These are phyloP conservation scores for Amphirosellinia nigrospora DNA, from an alignment of 495 filamentous ascomycete species.

Conservation along the genomic window DNA sequence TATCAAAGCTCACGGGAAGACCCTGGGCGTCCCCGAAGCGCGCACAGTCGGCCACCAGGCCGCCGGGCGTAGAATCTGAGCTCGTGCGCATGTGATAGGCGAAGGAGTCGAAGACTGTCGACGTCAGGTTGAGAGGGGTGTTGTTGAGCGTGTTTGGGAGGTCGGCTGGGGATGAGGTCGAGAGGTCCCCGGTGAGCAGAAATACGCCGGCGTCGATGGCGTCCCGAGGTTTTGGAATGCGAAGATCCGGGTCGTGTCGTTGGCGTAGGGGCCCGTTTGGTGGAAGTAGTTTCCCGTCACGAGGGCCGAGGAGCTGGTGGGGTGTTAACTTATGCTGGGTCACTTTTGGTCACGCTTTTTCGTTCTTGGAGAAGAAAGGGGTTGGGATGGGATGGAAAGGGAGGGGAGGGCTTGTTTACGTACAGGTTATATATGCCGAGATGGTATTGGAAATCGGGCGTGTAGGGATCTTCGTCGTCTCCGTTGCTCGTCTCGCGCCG, in stretches of 20 bases:
- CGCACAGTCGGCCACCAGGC: not conserved
- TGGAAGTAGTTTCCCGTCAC: constrained; percentile 28
- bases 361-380: too few relatives aligned
- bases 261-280: constrained; percentile 21
- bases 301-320: constrained; percentile 24
- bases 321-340: not conserved
- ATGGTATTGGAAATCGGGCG: constrained; percentile 28
- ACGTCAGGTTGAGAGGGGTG: not conserved
- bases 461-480: not conserved
- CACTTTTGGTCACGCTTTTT: too few relatives aligned
- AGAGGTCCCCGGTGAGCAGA: constrained; percentile 21
- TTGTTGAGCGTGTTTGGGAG: not conserved
- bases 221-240: constrained; percentile 24
- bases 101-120: constrained; percentile 7
- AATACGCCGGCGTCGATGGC: not conserved
- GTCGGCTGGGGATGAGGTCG: not conserved
- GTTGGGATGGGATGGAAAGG: not conserved
- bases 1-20: not conserved
- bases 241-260: constrained; percentile 26
- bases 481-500: not conserved
- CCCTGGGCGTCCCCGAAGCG: constrained; percentile 1
- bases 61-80: not conserved
- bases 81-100: constrained; percentile 8
- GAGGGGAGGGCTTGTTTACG: not conserved
- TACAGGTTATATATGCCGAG: constrained; percentile 31